phyloP scores from a whole-genome alignment of 306 rosid species.

The Trifolium dubium region DNA sequence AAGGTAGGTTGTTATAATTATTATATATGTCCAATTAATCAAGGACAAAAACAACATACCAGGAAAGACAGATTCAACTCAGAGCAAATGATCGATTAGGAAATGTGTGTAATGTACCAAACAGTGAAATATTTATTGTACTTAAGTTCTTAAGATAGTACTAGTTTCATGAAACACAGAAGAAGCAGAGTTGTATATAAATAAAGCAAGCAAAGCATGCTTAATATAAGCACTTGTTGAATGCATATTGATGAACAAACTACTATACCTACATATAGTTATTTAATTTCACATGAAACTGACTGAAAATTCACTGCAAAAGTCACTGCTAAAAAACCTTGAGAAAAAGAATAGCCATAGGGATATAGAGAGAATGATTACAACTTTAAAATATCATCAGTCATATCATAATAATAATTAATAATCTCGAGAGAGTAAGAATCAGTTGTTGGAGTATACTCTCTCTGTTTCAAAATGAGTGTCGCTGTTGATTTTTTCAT shows the following conservation, averaged over 20 bases:
- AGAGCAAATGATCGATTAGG: constrained; percentile 22
- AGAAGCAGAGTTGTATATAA: constrained; percentile 10
- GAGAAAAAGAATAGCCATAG: constrained; percentile 29
- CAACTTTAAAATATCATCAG: neutral
- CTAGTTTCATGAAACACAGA: neutral
- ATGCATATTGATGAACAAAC: neutral
- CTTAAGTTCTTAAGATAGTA: neutral
- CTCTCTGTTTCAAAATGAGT: too few species aligned
- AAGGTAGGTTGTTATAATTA: too few species aligned
- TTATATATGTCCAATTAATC: constrained; percentile 17
- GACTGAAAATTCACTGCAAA: constrained; percentile 42
- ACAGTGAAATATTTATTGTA: constrained; percentile 39
- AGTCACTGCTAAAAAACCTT: constrained; percentile 25
- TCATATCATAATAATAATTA: constrained; percentile 13
- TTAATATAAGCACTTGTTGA: neutral
- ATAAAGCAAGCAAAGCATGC: neutral
- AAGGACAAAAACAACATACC: constrained; percentile 35
- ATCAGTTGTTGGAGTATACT: too few species aligned
- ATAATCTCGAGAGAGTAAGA: constrained; percentile 36
- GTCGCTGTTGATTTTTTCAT: too few species aligned
- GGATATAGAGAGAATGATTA: constrained; percentile 38
- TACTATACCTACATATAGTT: neutral
- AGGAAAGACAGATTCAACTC: constrained; percentile 5
- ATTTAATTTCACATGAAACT: constrained; percentile 6
- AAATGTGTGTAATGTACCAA: constrained; percentile 30